Percentiles rank a stretch among this genome's conserved stretches.
Conservation (phyloP, 1,284 basidiomycete genomes). For the Malassezia japonica region DNA sequence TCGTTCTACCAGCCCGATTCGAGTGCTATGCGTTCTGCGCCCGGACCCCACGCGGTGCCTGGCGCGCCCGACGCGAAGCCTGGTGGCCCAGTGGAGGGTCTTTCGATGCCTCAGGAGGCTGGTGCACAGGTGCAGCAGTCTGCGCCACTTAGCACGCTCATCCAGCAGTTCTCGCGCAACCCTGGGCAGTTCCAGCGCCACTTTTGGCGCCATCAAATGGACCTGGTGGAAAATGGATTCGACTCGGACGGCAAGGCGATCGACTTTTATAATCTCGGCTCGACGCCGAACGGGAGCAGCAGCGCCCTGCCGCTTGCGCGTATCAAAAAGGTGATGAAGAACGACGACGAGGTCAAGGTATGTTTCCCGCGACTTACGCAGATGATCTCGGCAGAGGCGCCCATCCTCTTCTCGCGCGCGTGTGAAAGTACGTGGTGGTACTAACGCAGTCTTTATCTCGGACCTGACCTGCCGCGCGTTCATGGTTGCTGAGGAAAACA, state of each 20-base stretch:
- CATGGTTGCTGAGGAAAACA: conserved; percentile 42
- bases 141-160: conserved; percentile 10
- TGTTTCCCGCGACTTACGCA: background rate
- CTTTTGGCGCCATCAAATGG: conserved; percentile 42
- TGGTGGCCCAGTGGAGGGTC: background rate
- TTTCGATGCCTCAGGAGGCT: background rate
- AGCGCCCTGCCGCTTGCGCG: conserved; percentile 45
- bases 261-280: conserved; percentile 28
- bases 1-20: conserved; percentile 9
- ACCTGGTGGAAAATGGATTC: conserved; percentile 34
- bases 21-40: background rate
- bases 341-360: conserved; percentile 44
- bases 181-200: conserved; percentile 30
- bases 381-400: conserved; percentile 48
- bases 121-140: background rate
- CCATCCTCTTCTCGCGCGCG: conserved; percentile 44
- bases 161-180: conserved; percentile 16
- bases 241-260: conserved; percentile 34
- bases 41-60: background rate
- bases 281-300: conserved; percentile 21
- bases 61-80: background rate
- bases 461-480: conserved; percentile 47
- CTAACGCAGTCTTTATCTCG: conserved; percentile 40
- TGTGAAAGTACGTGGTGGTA: conserved; percentile 36
- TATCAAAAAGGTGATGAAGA: conserved; percentile 48